These are phyloP conservation scores for Litchi chinensis DNA, from an alignment of 345 rosid species.

Conservation along the genomic window DNA sequence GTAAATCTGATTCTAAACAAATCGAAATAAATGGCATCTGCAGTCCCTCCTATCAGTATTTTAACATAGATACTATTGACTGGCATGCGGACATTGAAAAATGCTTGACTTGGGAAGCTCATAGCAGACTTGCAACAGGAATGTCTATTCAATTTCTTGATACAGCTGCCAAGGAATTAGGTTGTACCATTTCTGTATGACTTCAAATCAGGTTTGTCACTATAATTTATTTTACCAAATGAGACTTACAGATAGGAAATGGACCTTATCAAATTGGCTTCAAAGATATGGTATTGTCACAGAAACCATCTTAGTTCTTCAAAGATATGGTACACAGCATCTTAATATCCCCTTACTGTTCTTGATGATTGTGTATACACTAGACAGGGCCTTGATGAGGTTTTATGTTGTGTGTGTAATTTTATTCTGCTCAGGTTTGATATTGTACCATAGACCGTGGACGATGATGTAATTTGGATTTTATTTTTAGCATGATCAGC, in stretches of 20 bases:
- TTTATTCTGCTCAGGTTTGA: slow-evolving; percentile 2
- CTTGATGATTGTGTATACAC: slow-evolving; percentile 9
- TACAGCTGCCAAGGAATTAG: slow-evolving; percentile 78
- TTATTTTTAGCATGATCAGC: background rate
- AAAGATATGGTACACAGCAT: background rate
- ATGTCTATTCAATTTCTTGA: slow-evolving; percentile 67
- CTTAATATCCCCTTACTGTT: background rate
- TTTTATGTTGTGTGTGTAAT: slow-evolving; percentile 17
- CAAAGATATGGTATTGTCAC: slow-evolving; percentile 5
- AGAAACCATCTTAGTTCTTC: background rate
- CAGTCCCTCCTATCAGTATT: slow-evolving; percentile 54
- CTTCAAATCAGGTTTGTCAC: slow-evolving; percentile 22
- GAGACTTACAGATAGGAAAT: slow-evolving; percentile 18
- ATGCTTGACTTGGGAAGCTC: slow-evolving; percentile 92
- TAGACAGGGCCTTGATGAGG: background rate
- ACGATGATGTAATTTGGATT: background rate
- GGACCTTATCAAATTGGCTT: slow-evolving; percentile 18
- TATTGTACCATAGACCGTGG: slow-evolving; percentile 14
- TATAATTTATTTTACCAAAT: background rate
- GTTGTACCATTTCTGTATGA: slow-evolving; percentile 60
- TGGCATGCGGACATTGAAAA: slow-evolving; percentile 83
- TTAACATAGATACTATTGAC: slow-evolving; percentile 53
- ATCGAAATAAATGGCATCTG: slow-evolving; percentile 51
- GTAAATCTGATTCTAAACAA: slow-evolving; percentile 40
- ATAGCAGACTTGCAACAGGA: slow-evolving; percentile 67